phyloP scores from a whole-genome alignment of 75 land plant species.

The Ceratopteris richardii region DNA sequence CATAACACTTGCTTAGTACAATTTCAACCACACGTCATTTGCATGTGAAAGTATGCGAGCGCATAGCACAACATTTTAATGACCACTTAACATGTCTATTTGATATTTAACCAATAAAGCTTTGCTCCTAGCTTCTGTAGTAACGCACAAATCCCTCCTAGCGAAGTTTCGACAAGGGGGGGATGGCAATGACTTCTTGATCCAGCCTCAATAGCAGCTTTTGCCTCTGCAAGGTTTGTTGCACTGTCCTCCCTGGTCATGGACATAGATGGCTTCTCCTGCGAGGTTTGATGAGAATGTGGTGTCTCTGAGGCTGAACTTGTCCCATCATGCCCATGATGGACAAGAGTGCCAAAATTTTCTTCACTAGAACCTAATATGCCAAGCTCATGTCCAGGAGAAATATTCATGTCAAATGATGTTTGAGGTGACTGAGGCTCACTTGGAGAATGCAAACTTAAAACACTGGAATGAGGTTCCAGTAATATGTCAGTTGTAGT shows the following conservation, averaged over 20 bases:
- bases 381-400: slow-evolving; percentile 11
- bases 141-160: slow-evolving; percentile 30
- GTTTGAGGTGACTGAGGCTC: slow-evolving; percentile 27
- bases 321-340: slow-evolving; percentile 45
- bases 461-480: not conserved
- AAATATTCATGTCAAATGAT: slow-evolving; percentile 27
- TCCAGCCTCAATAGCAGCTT: slow-evolving; percentile 79
- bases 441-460: slow-evolving; percentile 42
- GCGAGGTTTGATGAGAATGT: slow-evolving; percentile 47
- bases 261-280: slow-evolving; percentile 37
- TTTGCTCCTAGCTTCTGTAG: too few species aligned
- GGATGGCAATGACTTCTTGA: slow-evolving; percentile 46
- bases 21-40: too few species aligned
- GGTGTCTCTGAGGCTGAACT: slow-evolving; percentile 48
- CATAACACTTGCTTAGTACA: too few species aligned
- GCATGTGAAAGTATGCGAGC: too few species aligned
- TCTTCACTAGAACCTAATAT: not conserved
- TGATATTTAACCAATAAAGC: too few species aligned
- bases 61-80: too few species aligned
- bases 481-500: too few species aligned
- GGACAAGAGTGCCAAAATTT: slow-evolving; percentile 56
- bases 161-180: slow-evolving; percentile 28
- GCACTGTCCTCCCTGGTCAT: slow-evolving; percentile 79
- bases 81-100: too few species aligned
- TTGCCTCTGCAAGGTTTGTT: slow-evolving; percentile 96